Conservation (phyloP, 306 rosid genomes). For the Boehmeria nivea region DNA sequence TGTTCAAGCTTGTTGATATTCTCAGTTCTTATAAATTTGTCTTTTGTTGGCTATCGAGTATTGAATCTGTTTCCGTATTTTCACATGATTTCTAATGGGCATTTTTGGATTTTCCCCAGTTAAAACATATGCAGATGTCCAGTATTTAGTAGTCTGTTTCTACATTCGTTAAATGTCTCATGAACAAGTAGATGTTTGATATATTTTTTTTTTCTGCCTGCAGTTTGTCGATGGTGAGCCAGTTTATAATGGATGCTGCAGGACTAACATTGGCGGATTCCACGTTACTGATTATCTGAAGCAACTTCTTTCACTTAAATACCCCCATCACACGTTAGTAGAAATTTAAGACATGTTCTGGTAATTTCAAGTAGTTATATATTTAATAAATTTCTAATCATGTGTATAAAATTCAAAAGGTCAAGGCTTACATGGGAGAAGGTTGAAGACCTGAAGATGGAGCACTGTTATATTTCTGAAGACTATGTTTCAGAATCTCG, state of each 20-base stretch:
- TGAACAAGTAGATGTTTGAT: neutral
- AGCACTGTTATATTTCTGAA: constrained; percentile 76
- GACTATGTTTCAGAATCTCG: constrained; percentile 70
- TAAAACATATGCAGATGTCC: neutral
- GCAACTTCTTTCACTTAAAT: constrained; percentile 87
- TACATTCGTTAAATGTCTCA: neutral
- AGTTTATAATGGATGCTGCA: constrained; percentile 68
- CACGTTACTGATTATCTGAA: constrained; percentile 84
- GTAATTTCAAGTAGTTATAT: constrained; percentile 15
- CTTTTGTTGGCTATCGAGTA: neutral
- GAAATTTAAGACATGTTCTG: constrained; percentile 18
- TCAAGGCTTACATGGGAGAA: constrained; percentile 93
- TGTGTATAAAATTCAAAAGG: constrained; percentile 39
- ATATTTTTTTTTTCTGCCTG: constrained; percentile 7
- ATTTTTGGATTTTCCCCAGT: neutral
- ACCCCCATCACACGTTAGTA: constrained; percentile 88
- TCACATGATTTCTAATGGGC: neutral
- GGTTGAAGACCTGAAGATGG: constrained; percentile 96
- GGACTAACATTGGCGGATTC: constrained; percentile 90
- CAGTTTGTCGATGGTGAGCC: constrained; percentile 97
- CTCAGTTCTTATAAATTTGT: neutral
- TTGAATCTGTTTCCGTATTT: neutral
- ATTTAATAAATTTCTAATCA: constrained; percentile 7
- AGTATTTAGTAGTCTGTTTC: neutral
- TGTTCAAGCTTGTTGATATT: neutral